Percentiles rank a stretch among this genome's conserved stretches.
Evolutionary conservation across 192 early-diverging fungal species (phyloP).

Genomic region (Obelidium mucronatum): DNA sequence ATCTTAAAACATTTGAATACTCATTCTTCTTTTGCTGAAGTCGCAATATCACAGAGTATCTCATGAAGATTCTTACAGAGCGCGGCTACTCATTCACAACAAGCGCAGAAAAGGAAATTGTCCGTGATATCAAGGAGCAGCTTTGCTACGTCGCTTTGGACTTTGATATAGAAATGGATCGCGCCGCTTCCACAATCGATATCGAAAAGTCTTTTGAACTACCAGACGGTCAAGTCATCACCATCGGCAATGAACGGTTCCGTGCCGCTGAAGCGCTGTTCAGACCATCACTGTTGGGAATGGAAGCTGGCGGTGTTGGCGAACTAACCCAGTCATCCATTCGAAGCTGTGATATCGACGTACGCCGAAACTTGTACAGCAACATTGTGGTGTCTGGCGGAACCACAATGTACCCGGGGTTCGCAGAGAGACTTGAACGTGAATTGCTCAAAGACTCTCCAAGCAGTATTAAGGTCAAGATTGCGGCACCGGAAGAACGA

Average conservation of each 20-base stretch:
- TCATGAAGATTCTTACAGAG: constrained; percentile 65
- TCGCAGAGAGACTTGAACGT: constrained; percentile 59
- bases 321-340: constrained; percentile 55
- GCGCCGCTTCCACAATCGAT: constrained; percentile 47
- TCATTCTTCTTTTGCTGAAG: constrained; percentile 36
- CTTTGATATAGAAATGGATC: constrained; percentile 56
- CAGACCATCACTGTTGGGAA: constrained; percentile 64
- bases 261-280: constrained; percentile 66
- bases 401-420: constrained; percentile 64
- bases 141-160: constrained; percentile 65
- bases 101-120: constrained; percentile 66
- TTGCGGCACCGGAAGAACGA: constrained; percentile 66
- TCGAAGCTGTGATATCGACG: constrained; percentile 59
- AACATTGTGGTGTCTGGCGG: constrained; percentile 61
- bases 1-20: constrained; percentile 3
- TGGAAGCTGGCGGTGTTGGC: constrained; percentile 55
- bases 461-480: constrained; percentile 64
- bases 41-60: constrained; percentile 54
- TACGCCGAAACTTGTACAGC: constrained; percentile 52
- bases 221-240: constrained; percentile 65
- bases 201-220: constrained; percentile 60
- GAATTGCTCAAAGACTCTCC: constrained; percentile 64
- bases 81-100: constrained; percentile 67
- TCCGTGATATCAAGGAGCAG: constrained; percentile 73
- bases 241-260: constrained; percentile 69